Evolutionary conservation across 2,329 filamentous ascomycete genomes (phyloP).

Genomic region (Fusarium sp.): DNA sequence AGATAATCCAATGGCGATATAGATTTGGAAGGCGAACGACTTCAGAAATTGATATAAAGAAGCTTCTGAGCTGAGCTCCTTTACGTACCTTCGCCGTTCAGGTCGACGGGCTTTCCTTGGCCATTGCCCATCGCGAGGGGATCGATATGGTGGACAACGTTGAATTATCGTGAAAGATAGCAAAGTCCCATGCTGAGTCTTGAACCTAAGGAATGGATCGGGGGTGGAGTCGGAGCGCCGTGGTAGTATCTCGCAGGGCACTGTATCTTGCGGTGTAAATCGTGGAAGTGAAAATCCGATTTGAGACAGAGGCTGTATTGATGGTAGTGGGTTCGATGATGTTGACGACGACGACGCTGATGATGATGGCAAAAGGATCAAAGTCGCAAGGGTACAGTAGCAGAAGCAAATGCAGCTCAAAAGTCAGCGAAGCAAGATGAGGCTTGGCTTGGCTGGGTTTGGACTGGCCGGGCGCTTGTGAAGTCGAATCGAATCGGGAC

Average conservation of each 20-base stretch:
- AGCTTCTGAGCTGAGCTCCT: background rate
- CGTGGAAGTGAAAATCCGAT: background rate
- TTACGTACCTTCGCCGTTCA: slow-evolving; percentile 86
- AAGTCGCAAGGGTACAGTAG: slow-evolving; percentile 24
- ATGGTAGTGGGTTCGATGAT: background rate
- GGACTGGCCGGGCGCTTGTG: slow-evolving; percentile 28
- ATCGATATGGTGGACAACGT: slow-evolving; percentile 44
- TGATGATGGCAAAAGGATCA: slow-evolving; percentile 24
- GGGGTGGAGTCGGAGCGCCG: slow-evolving; percentile 42
- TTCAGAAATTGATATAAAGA: background rate
- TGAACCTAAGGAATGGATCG: slow-evolving; percentile 36
- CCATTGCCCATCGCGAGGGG: slow-evolving; percentile 83
- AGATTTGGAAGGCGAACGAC: slow-evolving; percentile 1
- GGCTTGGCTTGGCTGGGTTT: slow-evolving; percentile 32
- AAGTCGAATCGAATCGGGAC: slow-evolving; percentile 39
- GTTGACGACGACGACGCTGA: background rate
- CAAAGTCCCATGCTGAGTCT: slow-evolving; percentile 48
- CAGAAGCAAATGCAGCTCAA: slow-evolving; percentile 37
- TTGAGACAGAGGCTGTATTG: background rate
- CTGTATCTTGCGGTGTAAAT: slow-evolving; percentile 27
- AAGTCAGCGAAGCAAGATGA: slow-evolving; percentile 37
- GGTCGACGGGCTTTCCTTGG: slow-evolving; percentile 91
- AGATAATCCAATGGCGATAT: slow-evolving; percentile 14
- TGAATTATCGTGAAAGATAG: slow-evolving; percentile 47
- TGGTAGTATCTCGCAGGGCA: slow-evolving; percentile 39